Base-by-base conservation (phyloP, 176 grass and related monocot genomes). In the Musa itinerans region DNA sequence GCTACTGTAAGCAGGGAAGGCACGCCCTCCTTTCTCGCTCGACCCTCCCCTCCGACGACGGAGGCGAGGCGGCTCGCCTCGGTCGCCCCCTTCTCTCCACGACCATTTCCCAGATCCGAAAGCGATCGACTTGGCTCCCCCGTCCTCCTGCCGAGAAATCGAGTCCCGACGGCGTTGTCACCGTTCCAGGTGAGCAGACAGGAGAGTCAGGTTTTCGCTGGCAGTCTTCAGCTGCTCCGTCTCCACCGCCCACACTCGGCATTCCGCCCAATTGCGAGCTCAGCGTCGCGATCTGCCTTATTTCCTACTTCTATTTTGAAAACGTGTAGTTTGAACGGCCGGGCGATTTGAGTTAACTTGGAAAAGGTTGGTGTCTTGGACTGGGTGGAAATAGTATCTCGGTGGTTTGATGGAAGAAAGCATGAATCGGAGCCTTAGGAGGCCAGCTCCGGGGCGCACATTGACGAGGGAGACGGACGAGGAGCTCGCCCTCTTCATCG, bases 381-480 rank as follows among this genome's bases (percentile, higher is more conserved):
- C 68, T 50, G 66, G 6, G 66, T 17, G 43, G 26, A 20, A 70
- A 17, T 70, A 70, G 15, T 20, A 0, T 50, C 17, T 51, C 68
- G 43, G 68, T 20, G 11, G 43, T 50, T 52, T 50, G 43, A 8
- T 8, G 68, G 43, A 70, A 50, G 25, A 15, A 21, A 70, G 11
- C 17, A 67, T 78, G 75, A 67, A 78, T 17, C 48, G 51, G 20
- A 64, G 75, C 63, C 50, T 54, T 78, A 78, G 20, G 15, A 48
- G 1, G 48, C 68, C 68, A 17, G 54, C 76, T 16, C 71, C 58
- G 17, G 52, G 21, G 68, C 48, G 68, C 2, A 70, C 8, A 16
- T 90, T 98, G 83, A 91, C 93, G 76, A 83, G 83, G 84, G 94
- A 98, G 86, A 88, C 93, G 86, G 94, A 98, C 69, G 94, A 98